Evolutionary conservation across 2,329 filamentous ascomycete species (phyloP).

Genomic region (Epichloe sibirici): DNA sequence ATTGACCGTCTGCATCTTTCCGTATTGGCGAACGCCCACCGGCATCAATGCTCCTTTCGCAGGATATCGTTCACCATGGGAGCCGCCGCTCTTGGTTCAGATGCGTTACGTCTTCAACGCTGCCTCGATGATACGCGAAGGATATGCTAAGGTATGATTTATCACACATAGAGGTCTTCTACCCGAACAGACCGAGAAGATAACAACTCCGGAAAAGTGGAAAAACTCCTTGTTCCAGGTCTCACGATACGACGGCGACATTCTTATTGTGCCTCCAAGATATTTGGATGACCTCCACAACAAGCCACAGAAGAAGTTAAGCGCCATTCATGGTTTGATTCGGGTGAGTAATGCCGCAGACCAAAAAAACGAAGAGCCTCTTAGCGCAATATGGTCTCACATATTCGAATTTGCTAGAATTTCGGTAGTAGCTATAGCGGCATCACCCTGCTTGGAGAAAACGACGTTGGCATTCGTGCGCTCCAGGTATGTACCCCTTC

Average conservation of each 20-base stretch:
- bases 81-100: constrained; percentile 3
- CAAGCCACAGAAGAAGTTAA: constrained; percentile 2
- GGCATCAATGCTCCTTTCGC: constrained; percentile 2
- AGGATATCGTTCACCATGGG: constrained; percentile 4
- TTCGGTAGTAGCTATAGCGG: constrained; percentile 8
- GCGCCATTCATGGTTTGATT: constrained; percentile 6
- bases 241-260: constrained; percentile 6
- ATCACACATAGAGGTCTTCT: not conserved
- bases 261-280: constrained; percentile 5
- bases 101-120: constrained; percentile 3
- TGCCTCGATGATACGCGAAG: constrained; percentile 4
- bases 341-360: not conserved
- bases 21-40: not conserved
- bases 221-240: constrained; percentile 6
- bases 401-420: not conserved
- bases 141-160: constrained; percentile 5
- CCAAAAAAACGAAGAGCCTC: not conserved
- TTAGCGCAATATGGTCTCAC: not conserved
- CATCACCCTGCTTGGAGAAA: constrained; percentile 2
- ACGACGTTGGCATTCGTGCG: constrained; percentile 6
- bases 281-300: constrained; percentile 8
- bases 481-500: constrained; percentile 3
- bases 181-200: not conserved
- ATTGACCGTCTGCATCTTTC: not conserved
- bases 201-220: constrained; percentile 1